phyloP scores from a whole-genome alignment of 306 rosid species.

The Nissolia schottii region DNA sequence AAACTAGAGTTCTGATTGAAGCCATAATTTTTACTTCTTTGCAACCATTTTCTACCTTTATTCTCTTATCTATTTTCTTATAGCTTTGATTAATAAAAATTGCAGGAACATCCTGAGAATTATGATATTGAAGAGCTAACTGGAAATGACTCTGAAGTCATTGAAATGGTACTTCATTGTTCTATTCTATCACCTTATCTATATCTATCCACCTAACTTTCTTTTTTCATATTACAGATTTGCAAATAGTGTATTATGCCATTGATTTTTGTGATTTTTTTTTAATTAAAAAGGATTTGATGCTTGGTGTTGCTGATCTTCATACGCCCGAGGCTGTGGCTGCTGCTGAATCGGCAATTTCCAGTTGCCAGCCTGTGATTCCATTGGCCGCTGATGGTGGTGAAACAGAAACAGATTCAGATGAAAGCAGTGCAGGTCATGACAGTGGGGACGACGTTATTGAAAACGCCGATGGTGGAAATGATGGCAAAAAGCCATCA shows the following conservation, averaged over 20 bases:
- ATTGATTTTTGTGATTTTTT: not conserved
- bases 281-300: conserved; percentile 53
- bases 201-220: not conserved
- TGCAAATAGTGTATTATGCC: not conserved
- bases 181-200: not conserved
- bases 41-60: not conserved
- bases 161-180: conserved; percentile 50
- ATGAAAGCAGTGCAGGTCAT: conserved; percentile 37
- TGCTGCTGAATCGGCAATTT: conserved; percentile 78
- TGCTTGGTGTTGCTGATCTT: conserved; percentile 89
- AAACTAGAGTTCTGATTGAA: conserved; percentile 5
- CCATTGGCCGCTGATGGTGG: conserved; percentile 41
- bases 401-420: conserved; percentile 46
- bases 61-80: not conserved
- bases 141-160: conserved; percentile 73
- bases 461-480: not conserved
- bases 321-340: conserved; percentile 83
- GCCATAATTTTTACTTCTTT: not conserved
- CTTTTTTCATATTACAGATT: not conserved
- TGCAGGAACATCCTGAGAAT: conserved; percentile 54
- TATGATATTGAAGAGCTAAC: conserved; percentile 70
- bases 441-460: conserved; percentile 13
- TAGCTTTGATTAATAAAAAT: not conserved
- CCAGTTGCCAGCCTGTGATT: conserved; percentile 51
- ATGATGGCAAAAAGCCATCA: conserved; percentile 5